These are phyloP conservation scores for Colletotrichum sp. DNA, from an alignment of 2,329 filamentous ascomycete species.

Conservation along the genomic window DNA sequence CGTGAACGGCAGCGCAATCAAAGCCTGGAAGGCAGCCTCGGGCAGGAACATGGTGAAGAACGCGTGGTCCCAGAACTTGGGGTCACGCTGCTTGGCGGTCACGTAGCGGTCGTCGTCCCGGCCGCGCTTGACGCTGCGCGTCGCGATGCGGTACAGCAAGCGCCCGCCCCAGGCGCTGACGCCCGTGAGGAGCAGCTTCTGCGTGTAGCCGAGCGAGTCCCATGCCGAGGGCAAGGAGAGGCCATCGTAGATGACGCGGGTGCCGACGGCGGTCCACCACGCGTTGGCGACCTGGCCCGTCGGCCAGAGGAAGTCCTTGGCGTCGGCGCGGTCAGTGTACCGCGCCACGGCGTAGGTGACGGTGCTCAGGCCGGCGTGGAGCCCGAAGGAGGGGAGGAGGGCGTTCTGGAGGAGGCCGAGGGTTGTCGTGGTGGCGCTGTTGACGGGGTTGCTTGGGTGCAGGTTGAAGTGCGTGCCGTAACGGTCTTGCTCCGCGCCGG, in stretches of 20 bases:
- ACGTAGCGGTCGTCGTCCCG: slow-evolving; percentile 62
- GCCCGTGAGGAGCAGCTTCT: slow-evolving; percentile 59
- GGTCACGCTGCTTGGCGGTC: slow-evolving; percentile 47
- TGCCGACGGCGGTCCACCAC: slow-evolving; percentile 64
- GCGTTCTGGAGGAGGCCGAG: slow-evolving; percentile 59
- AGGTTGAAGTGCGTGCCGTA: slow-evolving; percentile 27
- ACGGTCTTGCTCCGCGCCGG: slow-evolving; percentile 23
- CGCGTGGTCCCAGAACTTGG: slow-evolving; percentile 61
- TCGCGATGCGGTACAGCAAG: slow-evolving; percentile 59
- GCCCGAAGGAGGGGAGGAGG: slow-evolving; percentile 56
- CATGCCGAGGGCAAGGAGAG: slow-evolving; percentile 51
- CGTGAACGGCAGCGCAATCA: slow-evolving; percentile 63
- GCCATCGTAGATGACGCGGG: slow-evolving; percentile 49
- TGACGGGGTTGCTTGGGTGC: slow-evolving; percentile 13
- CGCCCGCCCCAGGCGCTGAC: slow-evolving; percentile 63
- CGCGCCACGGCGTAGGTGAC: slow-evolving; percentile 56
- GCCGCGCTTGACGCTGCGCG: slow-evolving; percentile 52
- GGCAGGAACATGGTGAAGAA: slow-evolving; percentile 60
- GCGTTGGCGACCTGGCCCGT: slow-evolving; percentile 59
- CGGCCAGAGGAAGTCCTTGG: slow-evolving; percentile 67
- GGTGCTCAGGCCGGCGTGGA: slow-evolving; percentile 57
- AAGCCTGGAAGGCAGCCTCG: slow-evolving; percentile 60
- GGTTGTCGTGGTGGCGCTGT: slow-evolving; percentile 20
- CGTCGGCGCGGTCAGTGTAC: slow-evolving; percentile 58
- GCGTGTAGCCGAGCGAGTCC: slow-evolving; percentile 52